phyloP scores from a whole-genome alignment of 2,329 filamentous ascomycete species.

The Fusarium neocosmosporiellum region DNA sequence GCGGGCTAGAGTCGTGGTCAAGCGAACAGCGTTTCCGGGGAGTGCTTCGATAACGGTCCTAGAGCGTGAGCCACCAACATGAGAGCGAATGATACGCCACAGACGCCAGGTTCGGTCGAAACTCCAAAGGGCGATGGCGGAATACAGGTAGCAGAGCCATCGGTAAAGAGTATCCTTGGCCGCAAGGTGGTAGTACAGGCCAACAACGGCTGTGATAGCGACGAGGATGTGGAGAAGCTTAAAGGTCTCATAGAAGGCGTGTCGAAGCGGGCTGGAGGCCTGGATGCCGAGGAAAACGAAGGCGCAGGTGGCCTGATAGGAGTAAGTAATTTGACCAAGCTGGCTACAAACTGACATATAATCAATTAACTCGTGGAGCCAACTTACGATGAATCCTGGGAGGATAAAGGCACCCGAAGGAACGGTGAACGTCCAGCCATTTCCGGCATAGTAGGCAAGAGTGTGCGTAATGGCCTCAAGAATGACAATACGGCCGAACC shows the following conservation, averaged over 20 bases:
- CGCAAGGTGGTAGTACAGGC: conserved; percentile 74
- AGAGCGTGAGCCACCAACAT: conserved; percentile 74
- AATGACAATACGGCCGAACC: conserved; percentile 81
- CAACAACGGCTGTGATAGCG: conserved; percentile 69
- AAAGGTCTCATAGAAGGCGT: conserved; percentile 85
- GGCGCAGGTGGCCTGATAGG: conserved; percentile 64
- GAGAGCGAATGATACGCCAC: conserved; percentile 71
- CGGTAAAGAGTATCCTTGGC: conserved; percentile 53
- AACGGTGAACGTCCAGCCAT: conserved; percentile 59
- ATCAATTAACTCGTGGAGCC: background rate
- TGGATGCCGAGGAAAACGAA: conserved; percentile 74
- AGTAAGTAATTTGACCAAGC: conserved; percentile 9
- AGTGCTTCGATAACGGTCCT: conserved; percentile 79
- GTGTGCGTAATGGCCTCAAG: conserved; percentile 76
- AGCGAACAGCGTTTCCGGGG: conserved; percentile 78
- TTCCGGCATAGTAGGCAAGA: conserved; percentile 65
- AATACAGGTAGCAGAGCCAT: conserved; percentile 69
- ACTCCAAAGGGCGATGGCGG: conserved; percentile 74
- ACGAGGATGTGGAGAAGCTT: conserved; percentile 76
- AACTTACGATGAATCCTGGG: conserved; percentile 72
- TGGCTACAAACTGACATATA: background rate
- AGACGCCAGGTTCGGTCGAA: conserved; percentile 72
- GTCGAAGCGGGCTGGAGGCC: conserved; percentile 76
- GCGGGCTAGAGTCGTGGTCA: conserved; percentile 79
- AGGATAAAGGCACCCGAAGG: conserved; percentile 60